Evolutionary conservation across 2,329 filamentous ascomycete species (phyloP).

Genomic region (Simplicillium sp.): DNA sequence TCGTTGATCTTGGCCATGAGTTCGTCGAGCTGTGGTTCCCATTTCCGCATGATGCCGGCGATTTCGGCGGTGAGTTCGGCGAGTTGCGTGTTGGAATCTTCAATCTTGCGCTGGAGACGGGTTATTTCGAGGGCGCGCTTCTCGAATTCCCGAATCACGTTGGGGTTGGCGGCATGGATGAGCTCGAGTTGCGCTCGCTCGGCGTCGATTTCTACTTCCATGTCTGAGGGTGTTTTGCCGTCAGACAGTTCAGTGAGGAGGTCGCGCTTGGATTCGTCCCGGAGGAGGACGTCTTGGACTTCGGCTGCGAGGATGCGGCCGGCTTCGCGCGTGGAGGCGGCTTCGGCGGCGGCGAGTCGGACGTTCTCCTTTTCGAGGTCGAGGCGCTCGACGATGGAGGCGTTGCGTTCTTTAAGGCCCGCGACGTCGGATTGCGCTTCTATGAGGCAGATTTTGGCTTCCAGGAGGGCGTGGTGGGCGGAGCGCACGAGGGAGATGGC

Average conservation of each 20-base stretch:
- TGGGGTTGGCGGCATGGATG: constrained; percentile 67
- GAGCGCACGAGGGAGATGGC: constrained; percentile 52
- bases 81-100: constrained; percentile 44
- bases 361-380: constrained; percentile 34
- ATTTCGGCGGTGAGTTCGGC: constrained; percentile 50
- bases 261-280: constrained; percentile 26
- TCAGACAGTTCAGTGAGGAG: constrained; percentile 33
- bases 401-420: constrained; percentile 57
- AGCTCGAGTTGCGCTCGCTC: constrained; percentile 69
- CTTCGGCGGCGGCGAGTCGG: constrained; percentile 25
- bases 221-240: constrained; percentile 47
- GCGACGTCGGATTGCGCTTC: constrained; percentile 78
- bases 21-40: constrained; percentile 76
- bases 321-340: constrained; percentile 24
- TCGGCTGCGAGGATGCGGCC: constrained; percentile 19
- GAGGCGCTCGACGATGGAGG: constrained; percentile 44
- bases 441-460: constrained; percentile 60
- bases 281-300: constrained; percentile 28
- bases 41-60: constrained; percentile 54
- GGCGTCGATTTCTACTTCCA: constrained; percentile 65
- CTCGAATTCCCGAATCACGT: constrained; percentile 70
- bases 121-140: constrained; percentile 62
- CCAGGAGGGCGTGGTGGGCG: constrained; percentile 54
- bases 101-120: constrained; percentile 47
- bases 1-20: constrained; percentile 76